Percentiles rank a stretch among this genome's conserved stretches.
Evolutionary conservation across 352 stramenopile species (phyloP).

Genomic region (Globisporangium polare): DNA sequence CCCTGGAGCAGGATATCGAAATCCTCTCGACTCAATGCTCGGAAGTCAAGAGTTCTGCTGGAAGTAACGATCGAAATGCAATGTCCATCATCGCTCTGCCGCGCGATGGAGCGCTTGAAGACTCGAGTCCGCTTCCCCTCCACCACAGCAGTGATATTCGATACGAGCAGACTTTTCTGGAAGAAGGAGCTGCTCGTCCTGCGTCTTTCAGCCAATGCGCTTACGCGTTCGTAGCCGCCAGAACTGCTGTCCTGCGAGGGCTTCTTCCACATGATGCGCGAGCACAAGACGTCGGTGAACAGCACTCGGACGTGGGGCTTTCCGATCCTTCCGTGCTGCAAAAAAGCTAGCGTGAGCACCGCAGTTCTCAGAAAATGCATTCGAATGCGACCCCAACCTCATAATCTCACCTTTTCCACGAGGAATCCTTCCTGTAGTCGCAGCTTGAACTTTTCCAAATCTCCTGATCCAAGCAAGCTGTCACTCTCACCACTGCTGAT

Average conservation of each 20-base stretch:
- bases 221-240: conserved; percentile 6
- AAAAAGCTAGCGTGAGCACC: neutral
- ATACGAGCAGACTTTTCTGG: conserved; percentile 27
- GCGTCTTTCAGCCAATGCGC: neutral
- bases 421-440: conserved; percentile 34
- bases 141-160: conserved; percentile 30
- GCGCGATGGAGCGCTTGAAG: conserved; percentile 27
- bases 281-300: conserved; percentile 31
- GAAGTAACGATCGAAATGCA: conserved; percentile 40
- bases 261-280: conserved; percentile 39
- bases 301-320: conserved; percentile 37
- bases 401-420: conserved; percentile 41
- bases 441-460: conserved; percentile 31
- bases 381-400: neutral
- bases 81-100: conserved; percentile 19
- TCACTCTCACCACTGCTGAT: conserved; percentile 18
- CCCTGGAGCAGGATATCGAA: conserved; percentile 31
- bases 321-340: conserved; percentile 33
- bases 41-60: conserved; percentile 40
- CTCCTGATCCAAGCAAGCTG: conserved; percentile 9
- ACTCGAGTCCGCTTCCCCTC: conserved; percentile 36
- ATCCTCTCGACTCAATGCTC: conserved; percentile 24
- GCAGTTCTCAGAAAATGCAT: neutral
- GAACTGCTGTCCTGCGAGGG: conserved; percentile 8
- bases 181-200: conserved; percentile 20